These are phyloP conservation scores for Chamaenerion angustifolium DNA, from an alignment of 345 rosid species.

Conservation along the genomic window DNA sequence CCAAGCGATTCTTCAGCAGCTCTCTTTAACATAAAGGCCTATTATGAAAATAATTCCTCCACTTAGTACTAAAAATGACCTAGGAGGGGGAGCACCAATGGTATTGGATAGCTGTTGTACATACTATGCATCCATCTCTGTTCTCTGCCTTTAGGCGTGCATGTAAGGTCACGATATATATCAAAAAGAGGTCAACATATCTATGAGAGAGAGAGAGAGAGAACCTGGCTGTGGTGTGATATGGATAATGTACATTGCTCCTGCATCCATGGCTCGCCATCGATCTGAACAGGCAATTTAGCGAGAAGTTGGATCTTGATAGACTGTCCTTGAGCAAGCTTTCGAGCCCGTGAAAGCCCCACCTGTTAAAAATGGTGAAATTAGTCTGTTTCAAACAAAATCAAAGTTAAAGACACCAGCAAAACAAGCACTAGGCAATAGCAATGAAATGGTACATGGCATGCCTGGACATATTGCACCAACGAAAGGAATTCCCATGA, in stretches of 20 bases:
- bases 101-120: neutral
- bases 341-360: conserved; percentile 86
- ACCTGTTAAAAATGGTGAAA: conserved; percentile 29
- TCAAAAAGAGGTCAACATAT: neutral
- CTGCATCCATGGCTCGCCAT: conserved; percentile 97
- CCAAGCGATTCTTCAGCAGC: conserved; percentile 89
- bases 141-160: no score
- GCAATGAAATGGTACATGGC: no score
- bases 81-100: no score
- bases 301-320: conserved; percentile 81
- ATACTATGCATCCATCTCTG: no score
- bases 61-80: no score
- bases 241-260: conserved; percentile 62
- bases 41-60: neutral
- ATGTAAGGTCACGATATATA: no score
- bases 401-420: neutral
- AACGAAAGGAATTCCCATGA: no score
- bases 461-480: no score
- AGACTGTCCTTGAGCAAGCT: conserved; percentile 89
- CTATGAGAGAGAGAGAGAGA: conserved; percentile 18
- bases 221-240: conserved; percentile 92
- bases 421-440: neutral
- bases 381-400: neutral
- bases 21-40: conserved; percentile 94
- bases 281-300: conserved; percentile 77